A percentile compares a stretch with the other conserved stretches of the same genome.
Evolutionary conservation across 139 green algal genomes (phyloP).

Genomic region (Chlamydomonas sphaeroides): DNA sequence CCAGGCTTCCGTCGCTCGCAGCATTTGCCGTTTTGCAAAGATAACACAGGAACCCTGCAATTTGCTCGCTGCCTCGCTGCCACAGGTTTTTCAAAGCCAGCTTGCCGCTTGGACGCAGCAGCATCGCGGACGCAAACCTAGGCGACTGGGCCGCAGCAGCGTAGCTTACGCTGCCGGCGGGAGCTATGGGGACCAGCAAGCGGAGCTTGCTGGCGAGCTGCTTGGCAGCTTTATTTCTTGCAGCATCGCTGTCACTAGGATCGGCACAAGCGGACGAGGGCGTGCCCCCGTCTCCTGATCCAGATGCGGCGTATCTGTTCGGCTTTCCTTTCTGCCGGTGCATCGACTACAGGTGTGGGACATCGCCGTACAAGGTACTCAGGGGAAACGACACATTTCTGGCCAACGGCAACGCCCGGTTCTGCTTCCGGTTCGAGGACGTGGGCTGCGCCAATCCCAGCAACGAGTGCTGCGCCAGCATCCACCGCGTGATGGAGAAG

Average conservation of each 20-base stretch:
- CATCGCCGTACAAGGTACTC: constrained; percentile 7
- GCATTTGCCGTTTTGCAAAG: no score
- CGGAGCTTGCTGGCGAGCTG: background rate
- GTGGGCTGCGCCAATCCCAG: constrained; percentile 7
- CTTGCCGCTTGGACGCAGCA: no score
- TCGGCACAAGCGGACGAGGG: background rate
- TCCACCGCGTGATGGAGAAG: constrained; percentile 1
- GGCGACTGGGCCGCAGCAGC: no score
- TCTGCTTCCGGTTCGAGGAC: constrained; percentile 24
- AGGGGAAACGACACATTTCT: background rate
- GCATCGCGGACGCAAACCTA: no score
- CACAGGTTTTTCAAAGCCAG: no score
- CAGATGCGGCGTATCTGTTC: constrained; percentile 22
- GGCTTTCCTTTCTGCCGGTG: constrained; percentile 32
- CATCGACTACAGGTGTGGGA: constrained; percentile 23
- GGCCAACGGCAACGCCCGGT: background rate
- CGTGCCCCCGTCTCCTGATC: background rate
- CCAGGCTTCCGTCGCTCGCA: no score
- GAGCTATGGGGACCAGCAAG: constrained; percentile 37
- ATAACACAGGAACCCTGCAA: no score
- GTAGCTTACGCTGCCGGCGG: background rate
- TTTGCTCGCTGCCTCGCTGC: no score
- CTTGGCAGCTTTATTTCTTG: background rate
- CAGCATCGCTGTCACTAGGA: background rate
- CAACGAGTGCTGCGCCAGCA: constrained; percentile 23